Conservation (phyloP, 2,329 filamentous ascomycete genomes). For the Anisogramma anomala region DNA sequence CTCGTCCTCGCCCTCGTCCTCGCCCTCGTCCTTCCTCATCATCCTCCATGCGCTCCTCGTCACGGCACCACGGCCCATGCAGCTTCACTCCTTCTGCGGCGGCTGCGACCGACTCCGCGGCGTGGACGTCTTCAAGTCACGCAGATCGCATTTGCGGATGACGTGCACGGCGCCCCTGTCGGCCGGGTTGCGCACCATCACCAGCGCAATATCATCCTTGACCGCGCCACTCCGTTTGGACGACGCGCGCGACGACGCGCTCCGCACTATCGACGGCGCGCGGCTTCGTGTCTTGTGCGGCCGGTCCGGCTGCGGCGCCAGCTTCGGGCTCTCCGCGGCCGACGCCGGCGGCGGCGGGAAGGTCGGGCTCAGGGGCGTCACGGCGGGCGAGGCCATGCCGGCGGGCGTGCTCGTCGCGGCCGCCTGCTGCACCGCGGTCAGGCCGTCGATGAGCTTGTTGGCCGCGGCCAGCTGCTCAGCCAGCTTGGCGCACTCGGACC, state of each 20-base stretch:
- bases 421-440: conserved; percentile 6
- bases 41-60: no score
- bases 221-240: background rate
- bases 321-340: conserved; percentile 2
- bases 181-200: conserved; percentile 11
- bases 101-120: conserved; percentile 10
- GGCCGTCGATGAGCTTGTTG: conserved; percentile 13
- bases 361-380: conserved; percentile 3
- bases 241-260: conserved; percentile 11
- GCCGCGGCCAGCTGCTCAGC: conserved; percentile 11
- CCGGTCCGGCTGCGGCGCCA: background rate
- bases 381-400: background rate
- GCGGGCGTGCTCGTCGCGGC: background rate
- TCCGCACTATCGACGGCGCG: conserved; percentile 12
- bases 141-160: conserved; percentile 11
- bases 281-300: conserved; percentile 8
- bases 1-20: no score
- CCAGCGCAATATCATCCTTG: conserved; percentile 14
- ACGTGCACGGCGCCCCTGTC: conserved; percentile 11
- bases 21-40: no score
- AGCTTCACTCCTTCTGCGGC: conserved; percentile 10
- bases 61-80: no score
- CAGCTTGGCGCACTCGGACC: conserved; percentile 9
- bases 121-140: conserved; percentile 1
- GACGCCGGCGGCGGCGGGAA: background rate